Conservation (phyloP, 2,329 filamentous ascomycete species). For the Colletotrichum musae region DNA sequence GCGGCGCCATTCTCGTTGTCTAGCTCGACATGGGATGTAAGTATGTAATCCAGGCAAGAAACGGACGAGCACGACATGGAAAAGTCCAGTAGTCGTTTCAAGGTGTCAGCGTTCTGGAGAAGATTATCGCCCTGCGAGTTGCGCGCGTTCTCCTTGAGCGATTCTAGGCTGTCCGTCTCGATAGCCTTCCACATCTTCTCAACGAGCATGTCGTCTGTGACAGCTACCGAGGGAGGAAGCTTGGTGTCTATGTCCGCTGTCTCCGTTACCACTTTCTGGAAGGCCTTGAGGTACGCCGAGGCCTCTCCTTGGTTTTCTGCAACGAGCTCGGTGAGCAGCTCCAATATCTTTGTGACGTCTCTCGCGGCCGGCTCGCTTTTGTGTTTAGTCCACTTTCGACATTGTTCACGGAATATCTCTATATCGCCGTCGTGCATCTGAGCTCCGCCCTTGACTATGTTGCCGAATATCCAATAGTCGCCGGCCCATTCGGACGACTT, state of each 20-base stretch:
- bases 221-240: neutral
- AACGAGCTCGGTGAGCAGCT: neutral
- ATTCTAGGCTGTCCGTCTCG: neutral
- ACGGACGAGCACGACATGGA: conserved; percentile 1
- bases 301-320: neutral
- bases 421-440: conserved; percentile 11
- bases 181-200: conserved; percentile 16
- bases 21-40: neutral
- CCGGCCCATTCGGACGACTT: conserved; percentile 16
- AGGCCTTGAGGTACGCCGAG: conserved; percentile 23
- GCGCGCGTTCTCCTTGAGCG: neutral
- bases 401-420: neutral
- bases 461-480: conserved; percentile 4
- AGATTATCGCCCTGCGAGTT: neutral
- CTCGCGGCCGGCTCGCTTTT: neutral
- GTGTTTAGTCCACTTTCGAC: conserved; percentile 8
- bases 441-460: neutral
- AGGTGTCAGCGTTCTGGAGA: neutral
- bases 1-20: neutral
- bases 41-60: neutral
- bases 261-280: conserved; percentile 1
- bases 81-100: conserved; percentile 3
- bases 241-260: neutral
- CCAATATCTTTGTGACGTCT: neutral
- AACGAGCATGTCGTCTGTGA: conserved; percentile 22